Evolutionary conservation across 2,329 filamentous ascomycete species (phyloP).

Genomic region (Xylaria sp.): DNA sequence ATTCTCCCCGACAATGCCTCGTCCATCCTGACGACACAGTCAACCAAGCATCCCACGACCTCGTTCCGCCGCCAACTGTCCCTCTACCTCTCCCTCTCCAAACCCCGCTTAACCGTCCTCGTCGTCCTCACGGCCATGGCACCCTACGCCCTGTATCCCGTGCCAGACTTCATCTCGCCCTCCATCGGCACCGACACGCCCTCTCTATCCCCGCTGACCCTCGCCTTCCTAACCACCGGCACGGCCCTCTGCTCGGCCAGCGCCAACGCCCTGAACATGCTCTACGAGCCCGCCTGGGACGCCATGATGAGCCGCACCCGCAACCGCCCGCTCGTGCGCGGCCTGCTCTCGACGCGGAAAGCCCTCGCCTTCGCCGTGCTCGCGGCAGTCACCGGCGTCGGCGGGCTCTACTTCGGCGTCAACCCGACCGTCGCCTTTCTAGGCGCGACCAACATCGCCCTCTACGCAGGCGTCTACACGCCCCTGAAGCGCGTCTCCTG

Average conservation of each 20-base stretch:
- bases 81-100: constrained; percentile 90
- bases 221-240: constrained; percentile 89
- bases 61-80: constrained; percentile 75
- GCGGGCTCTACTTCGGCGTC: constrained; percentile 85
- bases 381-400: constrained; percentile 75
- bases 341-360: constrained; percentile 75
- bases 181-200: constrained; percentile 72
- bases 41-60: constrained; percentile 60
- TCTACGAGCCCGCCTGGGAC: constrained; percentile 91
- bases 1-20: constrained; percentile 63
- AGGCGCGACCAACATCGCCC: constrained; percentile 82
- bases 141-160: constrained; percentile 91
- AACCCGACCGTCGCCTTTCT: constrained; percentile 93
- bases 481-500: constrained; percentile 88
- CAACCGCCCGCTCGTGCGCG: constrained; percentile 87
- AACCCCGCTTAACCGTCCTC: constrained; percentile 90
- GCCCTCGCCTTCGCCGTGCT: constrained; percentile 83
- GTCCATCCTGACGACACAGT: constrained; percentile 64
- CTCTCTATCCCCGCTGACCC: constrained; percentile 88
- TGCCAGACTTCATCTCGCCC: constrained; percentile 83
- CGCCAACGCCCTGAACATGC: constrained; percentile 96
- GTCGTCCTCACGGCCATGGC: constrained; percentile 92
- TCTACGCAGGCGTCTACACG: constrained; percentile 94
- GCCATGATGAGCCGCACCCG: constrained; percentile 93
- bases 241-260: constrained; percentile 90